Evolutionary conservation across 1,139 yeast genomes (phyloP), one percentile per base, ranked within the genome.

Genomic region (Scheffersomyces parashehatae): DNA sequence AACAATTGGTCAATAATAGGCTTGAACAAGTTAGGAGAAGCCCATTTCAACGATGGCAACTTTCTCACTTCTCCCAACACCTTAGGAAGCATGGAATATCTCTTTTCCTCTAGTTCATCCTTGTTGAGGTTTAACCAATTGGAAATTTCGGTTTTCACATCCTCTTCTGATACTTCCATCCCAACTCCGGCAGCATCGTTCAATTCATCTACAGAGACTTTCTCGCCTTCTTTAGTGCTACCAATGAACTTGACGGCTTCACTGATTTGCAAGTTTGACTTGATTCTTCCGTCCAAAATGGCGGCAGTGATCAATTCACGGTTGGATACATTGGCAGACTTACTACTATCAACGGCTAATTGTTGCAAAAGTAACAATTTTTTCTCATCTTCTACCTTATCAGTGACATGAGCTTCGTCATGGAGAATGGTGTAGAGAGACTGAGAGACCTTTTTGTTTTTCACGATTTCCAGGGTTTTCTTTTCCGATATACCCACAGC

Each of bases 1-100:
- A 90, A 73, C 56, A 86, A 81, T 39, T 77, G 82, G 60, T 93
- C 99, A 52, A 93, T 86, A 24, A 81, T 75, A 12, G 96, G 96
- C 68, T 93, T 93, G 70, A 93, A 88, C 45, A 81, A 71, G 40
- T 82, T 80, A 34, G 97, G 95, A 43, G 87, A 79, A 9, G 98
- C 99, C 97, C 97, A 93, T 66, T 88, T 89, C 65, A 93, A 77
- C 26, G 72, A 79, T 3, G 90, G 83, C 43, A 89, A 61, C 52
- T 76, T 79, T 73, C 88, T 89, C 46, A 88, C 81, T 42, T 82
- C 85, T 10, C 90, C 91, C 66, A 93, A 75, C 12, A 88, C 72
- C 29, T 81, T 77, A 16, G 97, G 93, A 42, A 90, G 84, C 36
- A 79, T 65, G 54, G 85, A 79, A 67, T 93, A 93, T 61, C 99